Conservation (phyloP, 768 basidiomycete species). For the Dioszegia crocea region DNA sequence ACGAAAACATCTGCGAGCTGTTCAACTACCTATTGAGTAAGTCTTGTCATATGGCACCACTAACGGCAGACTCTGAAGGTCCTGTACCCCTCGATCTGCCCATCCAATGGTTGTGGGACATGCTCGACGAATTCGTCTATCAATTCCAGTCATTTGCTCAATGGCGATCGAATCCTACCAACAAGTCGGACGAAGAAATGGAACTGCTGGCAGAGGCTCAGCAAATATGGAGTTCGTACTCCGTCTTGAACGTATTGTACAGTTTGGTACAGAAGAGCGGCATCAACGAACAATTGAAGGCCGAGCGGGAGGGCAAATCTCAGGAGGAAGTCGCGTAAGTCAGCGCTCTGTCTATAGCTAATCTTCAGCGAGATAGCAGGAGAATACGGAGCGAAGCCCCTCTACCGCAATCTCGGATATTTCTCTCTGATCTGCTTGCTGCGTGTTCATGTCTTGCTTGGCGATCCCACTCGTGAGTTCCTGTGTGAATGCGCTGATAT, state of each 20-base stretch:
- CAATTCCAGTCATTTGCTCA: constrained; percentile 95
- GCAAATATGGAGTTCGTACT: constrained; percentile 95
- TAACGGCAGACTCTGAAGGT: constrained; percentile 75
- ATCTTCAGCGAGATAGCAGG: constrained; percentile 69
- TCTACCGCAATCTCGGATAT: constrained; percentile 93
- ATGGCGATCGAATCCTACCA: constrained; percentile 73
- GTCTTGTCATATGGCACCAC: constrained; percentile 41
- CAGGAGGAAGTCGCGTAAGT: constrained; percentile 79
- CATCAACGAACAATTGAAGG: constrained; percentile 86
- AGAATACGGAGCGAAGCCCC: constrained; percentile 81
- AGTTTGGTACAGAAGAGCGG: constrained; percentile 96
- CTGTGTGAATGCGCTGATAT: background rate
- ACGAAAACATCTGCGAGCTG: constrained; percentile 88
- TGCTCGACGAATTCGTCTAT: constrained; percentile 63
- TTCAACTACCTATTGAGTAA: constrained; percentile 94
- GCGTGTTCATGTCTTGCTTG: constrained; percentile 90
- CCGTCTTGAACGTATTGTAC: constrained; percentile 95
- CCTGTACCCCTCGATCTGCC: constrained; percentile 91
- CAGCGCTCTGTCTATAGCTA: background rate
- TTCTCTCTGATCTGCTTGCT: constrained; percentile 93
- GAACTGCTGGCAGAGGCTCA: constrained; percentile 58
- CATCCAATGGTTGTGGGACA: constrained; percentile 85
- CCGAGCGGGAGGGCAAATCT: constrained; percentile 72
- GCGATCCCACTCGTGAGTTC: constrained; percentile 58
- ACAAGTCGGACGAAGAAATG: constrained; percentile 81